Evolutionary conservation across 306 rosid genomes (phyloP).

Genomic region (Malus sieversii): DNA sequence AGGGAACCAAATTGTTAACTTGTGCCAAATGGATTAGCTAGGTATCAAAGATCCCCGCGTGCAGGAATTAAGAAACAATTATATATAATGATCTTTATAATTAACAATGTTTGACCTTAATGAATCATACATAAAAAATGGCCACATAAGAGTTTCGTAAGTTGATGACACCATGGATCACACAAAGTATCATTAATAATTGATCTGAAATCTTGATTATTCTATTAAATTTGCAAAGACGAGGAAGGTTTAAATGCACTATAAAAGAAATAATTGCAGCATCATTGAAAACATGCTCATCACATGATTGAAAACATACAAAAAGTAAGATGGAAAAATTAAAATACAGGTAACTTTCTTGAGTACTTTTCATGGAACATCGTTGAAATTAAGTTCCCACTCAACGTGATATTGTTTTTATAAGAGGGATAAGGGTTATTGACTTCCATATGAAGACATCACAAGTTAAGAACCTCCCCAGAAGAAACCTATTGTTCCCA

Average conservation of each 20-base stretch:
- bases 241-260: background rate
- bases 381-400: background rate
- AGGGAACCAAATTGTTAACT: background rate
- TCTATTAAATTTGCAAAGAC: background rate
- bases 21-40: background rate
- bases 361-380: background rate
- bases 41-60: background rate
- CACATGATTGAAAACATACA: constrained; percentile 4
- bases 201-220: background rate
- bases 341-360: background rate
- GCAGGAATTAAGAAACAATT: background rate
- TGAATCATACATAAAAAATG: background rate
- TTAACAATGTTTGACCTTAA: background rate
- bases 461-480: constrained; percentile 25
- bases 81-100: background rate
- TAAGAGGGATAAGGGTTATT: background rate
- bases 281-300: constrained; percentile 16
- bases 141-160: background rate
- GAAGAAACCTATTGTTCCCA: constrained; percentile 13
- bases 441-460: background rate
- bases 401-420: background rate
- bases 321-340: background rate
- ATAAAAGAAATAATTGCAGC: background rate
- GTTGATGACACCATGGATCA: constrained; percentile 9
- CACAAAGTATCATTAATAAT: background rate